Conservation (phyloP, 2,329 filamentous ascomycete species). For the Sporothrix euskadiensis region DNA sequence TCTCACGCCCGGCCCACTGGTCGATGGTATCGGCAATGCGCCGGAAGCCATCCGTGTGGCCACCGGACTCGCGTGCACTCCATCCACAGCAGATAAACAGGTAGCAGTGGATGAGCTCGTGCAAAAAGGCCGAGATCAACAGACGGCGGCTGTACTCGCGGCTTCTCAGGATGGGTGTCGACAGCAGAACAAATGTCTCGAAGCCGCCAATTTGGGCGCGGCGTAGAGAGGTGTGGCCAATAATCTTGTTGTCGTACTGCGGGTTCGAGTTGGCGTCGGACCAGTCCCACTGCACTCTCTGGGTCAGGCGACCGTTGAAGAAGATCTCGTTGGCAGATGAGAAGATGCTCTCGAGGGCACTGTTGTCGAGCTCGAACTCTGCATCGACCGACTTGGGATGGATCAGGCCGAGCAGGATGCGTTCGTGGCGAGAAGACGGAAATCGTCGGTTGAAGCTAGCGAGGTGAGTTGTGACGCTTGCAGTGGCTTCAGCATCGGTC, state of each 20-base stretch:
- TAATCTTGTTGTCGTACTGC: constrained; percentile 56
- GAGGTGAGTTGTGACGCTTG: constrained; percentile 52
- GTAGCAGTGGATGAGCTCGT: constrained; percentile 68
- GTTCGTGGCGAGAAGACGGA: constrained; percentile 55
- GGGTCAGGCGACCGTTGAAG: constrained; percentile 57
- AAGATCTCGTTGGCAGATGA: constrained; percentile 63
- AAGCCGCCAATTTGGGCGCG: constrained; percentile 51
- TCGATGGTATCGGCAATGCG: constrained; percentile 62
- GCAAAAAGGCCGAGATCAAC: constrained; percentile 64
- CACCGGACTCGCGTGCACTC: constrained; percentile 55
- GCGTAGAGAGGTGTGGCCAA: constrained; percentile 64
- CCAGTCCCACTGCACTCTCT: constrained; percentile 65
- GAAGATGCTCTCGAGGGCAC: constrained; percentile 59
- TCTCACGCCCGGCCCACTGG: constrained; percentile 58
- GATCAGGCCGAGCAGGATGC: constrained; percentile 60
- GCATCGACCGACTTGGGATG: constrained; percentile 49
- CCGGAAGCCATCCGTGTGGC: constrained; percentile 62
- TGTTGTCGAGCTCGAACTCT: constrained; percentile 58
- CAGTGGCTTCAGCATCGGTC: constrained; percentile 51
- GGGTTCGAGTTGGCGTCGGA: constrained; percentile 50
- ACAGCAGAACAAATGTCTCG: constrained; percentile 64
- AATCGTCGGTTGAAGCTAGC: constrained; percentile 47
- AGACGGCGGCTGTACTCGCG: constrained; percentile 59
- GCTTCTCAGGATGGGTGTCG: constrained; percentile 58
- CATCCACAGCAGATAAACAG: constrained; percentile 64